A percentile compares a stretch with the other conserved stretches of the same genome.
phyloP scores from a whole-genome alignment of 805 yeast genomes.

The Cyberlindnera galapagoensis region DNA sequence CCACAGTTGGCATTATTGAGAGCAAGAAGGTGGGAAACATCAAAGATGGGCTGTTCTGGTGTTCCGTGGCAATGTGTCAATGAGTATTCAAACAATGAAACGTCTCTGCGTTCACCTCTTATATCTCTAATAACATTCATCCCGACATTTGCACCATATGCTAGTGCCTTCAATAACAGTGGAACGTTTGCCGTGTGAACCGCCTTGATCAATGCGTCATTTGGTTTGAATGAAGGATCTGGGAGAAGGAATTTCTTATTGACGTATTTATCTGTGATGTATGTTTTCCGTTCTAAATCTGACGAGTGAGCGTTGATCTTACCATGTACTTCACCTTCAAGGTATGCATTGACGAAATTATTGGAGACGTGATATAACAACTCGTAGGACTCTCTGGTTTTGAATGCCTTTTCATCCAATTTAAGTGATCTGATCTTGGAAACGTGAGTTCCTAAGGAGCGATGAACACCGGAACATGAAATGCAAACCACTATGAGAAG shows the following conservation, averaged over 20 bases:
- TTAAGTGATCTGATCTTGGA: conserved; percentile 73
- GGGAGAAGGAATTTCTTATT: conserved; percentile 37
- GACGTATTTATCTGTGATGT: conserved; percentile 60
- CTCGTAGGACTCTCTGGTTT: conserved; percentile 51
- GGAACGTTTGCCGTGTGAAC: conserved; percentile 43
- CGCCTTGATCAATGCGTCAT: conserved; percentile 42
- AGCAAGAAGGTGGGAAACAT: conserved; percentile 47
- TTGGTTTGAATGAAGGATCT: conserved; percentile 15
- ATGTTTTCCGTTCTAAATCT: conserved; percentile 46
- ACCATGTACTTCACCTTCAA: conserved; percentile 39
- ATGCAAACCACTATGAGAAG: conserved; percentile 69
- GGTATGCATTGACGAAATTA: conserved; percentile 45
- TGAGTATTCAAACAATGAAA: conserved; percentile 44
- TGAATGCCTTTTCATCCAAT: conserved; percentile 52
- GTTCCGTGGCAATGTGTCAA: conserved; percentile 36
- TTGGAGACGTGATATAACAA: conserved; percentile 56
- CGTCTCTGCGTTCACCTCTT: conserved; percentile 17
- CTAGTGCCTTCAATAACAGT: conserved; percentile 36
- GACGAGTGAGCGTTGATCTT: conserved; percentile 30
- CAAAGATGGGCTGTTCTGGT: conserved; percentile 32
- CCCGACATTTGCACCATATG: conserved; percentile 43
- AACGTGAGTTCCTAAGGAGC: conserved; percentile 77
- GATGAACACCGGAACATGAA: conserved; percentile 82
- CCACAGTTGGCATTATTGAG: conserved; percentile 51
- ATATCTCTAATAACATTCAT: conserved; percentile 29